phyloP scores from a whole-genome alignment of 1,284 basidiomycete genomes.

The Mycosarcoma maydis region DNA sequence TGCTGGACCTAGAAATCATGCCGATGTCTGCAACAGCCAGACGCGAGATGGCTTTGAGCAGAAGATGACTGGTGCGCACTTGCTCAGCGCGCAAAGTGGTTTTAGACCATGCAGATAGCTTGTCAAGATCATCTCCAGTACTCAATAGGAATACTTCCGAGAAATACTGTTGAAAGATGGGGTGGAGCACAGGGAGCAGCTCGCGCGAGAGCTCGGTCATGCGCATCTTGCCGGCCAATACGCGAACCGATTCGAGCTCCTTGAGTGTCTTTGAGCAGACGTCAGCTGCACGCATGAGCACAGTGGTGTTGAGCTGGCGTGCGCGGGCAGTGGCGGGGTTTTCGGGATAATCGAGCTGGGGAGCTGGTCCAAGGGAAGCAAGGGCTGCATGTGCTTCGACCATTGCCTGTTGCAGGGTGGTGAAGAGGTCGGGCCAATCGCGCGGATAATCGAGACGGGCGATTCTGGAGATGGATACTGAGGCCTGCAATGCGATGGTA shows the following conservation, averaged over 20 bases:
- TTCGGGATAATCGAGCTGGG: slow-evolving; percentile 31
- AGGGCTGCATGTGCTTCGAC: slow-evolving; percentile 46
- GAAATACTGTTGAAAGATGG: slow-evolving; percentile 61
- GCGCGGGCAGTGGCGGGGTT: slow-evolving; percentile 13
- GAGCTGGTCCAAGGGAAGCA: slow-evolving; percentile 24
- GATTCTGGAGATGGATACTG: slow-evolving; percentile 59
- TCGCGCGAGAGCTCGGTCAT: slow-evolving; percentile 63
- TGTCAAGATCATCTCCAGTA: slow-evolving; percentile 21
- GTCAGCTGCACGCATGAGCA: slow-evolving; percentile 59
- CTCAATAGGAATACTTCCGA: slow-evolving; percentile 48
- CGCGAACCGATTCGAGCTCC: slow-evolving; percentile 59
- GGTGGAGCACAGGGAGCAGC: slow-evolving; percentile 59
- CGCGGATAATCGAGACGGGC: slow-evolving; percentile 62
- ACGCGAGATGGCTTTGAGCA: slow-evolving; percentile 57
- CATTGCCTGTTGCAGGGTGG: slow-evolving; percentile 53
- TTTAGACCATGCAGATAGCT: slow-evolving; percentile 51
- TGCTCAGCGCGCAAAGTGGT: slow-evolving; percentile 45
- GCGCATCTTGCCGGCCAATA: slow-evolving; percentile 63
- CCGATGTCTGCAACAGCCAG: slow-evolving; percentile 61
- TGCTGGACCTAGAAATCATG: slow-evolving; percentile 46
- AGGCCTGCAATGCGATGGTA: slow-evolving; percentile 58
- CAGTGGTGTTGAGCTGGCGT: slow-evolving; percentile 38
- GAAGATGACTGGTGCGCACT: slow-evolving; percentile 61
- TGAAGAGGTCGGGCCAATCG: slow-evolving; percentile 62
- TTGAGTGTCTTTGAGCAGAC: slow-evolving; percentile 59